These are phyloP conservation scores for Boletus rubroflammeus DNA, from an alignment of 768 basidiomycete genomes.

Conservation along the genomic window DNA sequence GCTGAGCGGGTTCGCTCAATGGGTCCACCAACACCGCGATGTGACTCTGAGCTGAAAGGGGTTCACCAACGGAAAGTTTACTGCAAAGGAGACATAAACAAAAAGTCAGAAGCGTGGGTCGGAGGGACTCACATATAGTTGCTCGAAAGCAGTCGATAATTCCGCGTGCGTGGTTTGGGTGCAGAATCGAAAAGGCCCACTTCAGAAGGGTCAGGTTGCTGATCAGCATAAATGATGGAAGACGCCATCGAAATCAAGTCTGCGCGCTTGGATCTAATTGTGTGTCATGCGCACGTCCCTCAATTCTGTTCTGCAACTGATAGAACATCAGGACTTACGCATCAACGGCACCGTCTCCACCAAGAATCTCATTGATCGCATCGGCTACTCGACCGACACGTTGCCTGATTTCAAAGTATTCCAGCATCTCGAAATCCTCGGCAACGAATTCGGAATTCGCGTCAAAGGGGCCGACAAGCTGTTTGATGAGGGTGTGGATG, in stretches of 20 bases:
- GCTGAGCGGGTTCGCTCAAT: conserved; percentile 77
- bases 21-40: conserved; percentile 80
- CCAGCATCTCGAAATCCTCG: conserved; percentile 71
- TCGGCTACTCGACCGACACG: conserved; percentile 65
- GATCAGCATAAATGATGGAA: conserved; percentile 69
- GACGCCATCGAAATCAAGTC: conserved; percentile 62
- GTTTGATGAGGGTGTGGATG: not conserved
- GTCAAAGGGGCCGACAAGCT: conserved; percentile 78
- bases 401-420: conserved; percentile 69
- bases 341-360: conserved; percentile 37
- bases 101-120: not conserved
- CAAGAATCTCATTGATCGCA: conserved; percentile 55
- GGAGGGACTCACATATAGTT: conserved; percentile 58
- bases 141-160: conserved; percentile 57
- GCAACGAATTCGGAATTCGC: conserved; percentile 50
- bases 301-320: not conserved
- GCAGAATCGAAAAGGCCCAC: conserved; percentile 68
- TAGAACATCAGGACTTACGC: conserved; percentile 34
- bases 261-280: conserved; percentile 48
- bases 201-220: conserved; percentile 70
- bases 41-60: conserved; percentile 61
- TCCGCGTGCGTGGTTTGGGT: conserved; percentile 52
- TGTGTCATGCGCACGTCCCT: not conserved
- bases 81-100: conserved; percentile 35
- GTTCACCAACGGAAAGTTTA: conserved; percentile 66